A percentile compares a stretch with the other conserved stretches of the same genome.
phyloP scores from a whole-genome alignment of 1,284 basidiomycete species.

The Leccinum subrobustum region DNA sequence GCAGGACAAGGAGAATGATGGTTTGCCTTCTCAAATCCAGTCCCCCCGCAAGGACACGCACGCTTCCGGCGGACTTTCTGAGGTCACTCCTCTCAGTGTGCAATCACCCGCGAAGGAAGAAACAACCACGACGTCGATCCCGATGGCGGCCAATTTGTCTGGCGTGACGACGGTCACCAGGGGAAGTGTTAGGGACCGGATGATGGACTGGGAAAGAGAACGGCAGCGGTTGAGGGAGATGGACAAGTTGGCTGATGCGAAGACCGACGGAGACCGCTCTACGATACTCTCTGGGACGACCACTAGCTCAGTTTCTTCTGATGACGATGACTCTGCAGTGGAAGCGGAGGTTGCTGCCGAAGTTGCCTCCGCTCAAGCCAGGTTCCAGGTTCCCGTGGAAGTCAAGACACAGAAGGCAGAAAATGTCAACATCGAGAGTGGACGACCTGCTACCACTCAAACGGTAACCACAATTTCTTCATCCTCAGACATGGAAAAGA shows the following conservation, averaged over 20 bases:
- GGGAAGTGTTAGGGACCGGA: conserved; percentile 37
- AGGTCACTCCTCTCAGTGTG: conserved; percentile 3
- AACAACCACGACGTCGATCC: conserved; percentile 6
- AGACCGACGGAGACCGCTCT: conserved; percentile 24
- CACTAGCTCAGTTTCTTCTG: conserved; percentile 16
- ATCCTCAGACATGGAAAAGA: conserved; percentile 25
- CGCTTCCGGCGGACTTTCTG: background rate
- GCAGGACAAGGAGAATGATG: conserved; percentile 29
- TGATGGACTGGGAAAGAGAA: conserved; percentile 39
- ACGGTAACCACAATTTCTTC: conserved; percentile 18
- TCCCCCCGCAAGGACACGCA: conserved; percentile 9
- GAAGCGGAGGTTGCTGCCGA: conserved; percentile 34
- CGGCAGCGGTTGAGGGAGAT: conserved; percentile 34
- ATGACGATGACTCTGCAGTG: conserved; percentile 29
- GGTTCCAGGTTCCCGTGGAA: background rate
- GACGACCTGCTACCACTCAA: conserved; percentile 12
- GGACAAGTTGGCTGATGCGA: conserved; percentile 25
- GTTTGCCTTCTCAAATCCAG: background rate
- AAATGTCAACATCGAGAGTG: background rate
- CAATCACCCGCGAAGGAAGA: conserved; percentile 11
- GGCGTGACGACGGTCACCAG: conserved; percentile 25
- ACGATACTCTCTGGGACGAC: conserved; percentile 29
- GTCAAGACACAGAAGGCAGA: conserved; percentile 20
- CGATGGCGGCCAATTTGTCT: conserved; percentile 23
- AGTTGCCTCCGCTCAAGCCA: conserved; percentile 25